phyloP scores from a whole-genome alignment of 208 protist species.

The Trypanosoma avium region DNA sequence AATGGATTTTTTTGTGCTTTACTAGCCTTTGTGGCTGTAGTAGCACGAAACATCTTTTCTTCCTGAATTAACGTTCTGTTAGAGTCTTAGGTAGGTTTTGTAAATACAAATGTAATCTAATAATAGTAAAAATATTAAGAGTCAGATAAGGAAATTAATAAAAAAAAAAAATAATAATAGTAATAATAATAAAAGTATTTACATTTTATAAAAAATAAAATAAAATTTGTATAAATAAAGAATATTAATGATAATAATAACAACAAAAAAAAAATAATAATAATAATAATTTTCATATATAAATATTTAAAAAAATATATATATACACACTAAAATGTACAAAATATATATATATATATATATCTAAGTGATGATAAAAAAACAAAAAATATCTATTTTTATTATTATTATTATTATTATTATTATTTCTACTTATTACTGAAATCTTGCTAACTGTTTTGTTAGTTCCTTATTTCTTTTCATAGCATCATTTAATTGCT shows the following conservation, averaged over 20 bases:
- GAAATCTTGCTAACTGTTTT: constrained; percentile 17
- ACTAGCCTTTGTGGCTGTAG: constrained; percentile 32
- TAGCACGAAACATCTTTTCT: constrained; percentile 47
- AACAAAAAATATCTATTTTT: background rate
- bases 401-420: background rate
- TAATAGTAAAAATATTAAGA: no score
- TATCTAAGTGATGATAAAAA: background rate
- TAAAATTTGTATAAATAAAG: background rate
- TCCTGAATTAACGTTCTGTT: no score
- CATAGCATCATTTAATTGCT: constrained; percentile 53
- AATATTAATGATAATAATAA: constrained; percentile 11
- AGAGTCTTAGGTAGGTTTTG: no score
- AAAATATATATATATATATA: background rate
- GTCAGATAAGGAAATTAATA: no score
- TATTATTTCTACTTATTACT: no score
- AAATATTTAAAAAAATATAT: constrained; percentile 11
- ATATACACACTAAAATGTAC: constrained; percentile 9
- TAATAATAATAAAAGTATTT: no score
- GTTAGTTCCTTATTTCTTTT: constrained; percentile 28
- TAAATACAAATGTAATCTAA: no score
- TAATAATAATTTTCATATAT: background rate
- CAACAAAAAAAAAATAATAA: constrained; percentile 27
- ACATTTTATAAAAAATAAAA: constrained; percentile 19
- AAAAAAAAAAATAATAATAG: no score
- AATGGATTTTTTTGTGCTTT: constrained; percentile 70